phyloP scores from a whole-genome alignment of 805 yeast species.

The Zygoascus biomembranicola region DNA sequence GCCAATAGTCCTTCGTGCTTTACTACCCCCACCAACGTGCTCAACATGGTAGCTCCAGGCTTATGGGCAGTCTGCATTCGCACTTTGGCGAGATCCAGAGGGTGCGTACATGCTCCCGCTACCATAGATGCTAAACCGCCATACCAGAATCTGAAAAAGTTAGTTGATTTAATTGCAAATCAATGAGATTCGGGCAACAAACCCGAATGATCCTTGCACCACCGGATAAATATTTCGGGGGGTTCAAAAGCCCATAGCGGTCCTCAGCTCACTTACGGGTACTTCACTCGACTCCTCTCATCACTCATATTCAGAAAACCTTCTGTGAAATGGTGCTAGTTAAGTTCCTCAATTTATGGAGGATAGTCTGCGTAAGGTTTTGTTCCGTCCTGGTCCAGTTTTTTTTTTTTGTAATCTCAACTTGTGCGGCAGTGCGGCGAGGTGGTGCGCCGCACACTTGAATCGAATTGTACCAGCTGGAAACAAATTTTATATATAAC shows the following conservation, averaged over 20 bases:
- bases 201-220: neutral
- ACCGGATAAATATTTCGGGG: neutral
- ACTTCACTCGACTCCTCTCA: neutral
- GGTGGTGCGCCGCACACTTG: neutral
- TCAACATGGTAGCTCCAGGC: conserved; percentile 55
- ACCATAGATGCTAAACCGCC: conserved; percentile 36
- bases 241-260: too few relatives aligned
- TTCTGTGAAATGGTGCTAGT: neutral
- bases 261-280: neutral
- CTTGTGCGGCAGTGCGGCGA: neutral
- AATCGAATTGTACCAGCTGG: neutral
- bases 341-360: too few relatives aligned
- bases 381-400: neutral
- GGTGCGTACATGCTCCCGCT: conserved; percentile 47
- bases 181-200: neutral
- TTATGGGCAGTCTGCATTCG: conserved; percentile 69
- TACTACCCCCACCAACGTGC: conserved; percentile 54
- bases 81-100: conserved; percentile 80
- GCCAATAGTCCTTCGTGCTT: conserved; percentile 54
- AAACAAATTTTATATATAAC: neutral
- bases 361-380: neutral
- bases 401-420: neutral
- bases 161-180: neutral
- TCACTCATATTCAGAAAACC: neutral
- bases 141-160: conserved; percentile 32